A percentile compares a stretch with the other conserved stretches of the same genome.
phyloP scores from a whole-genome alignment of 768 basidiomycete genomes.

The Galerina marginata region DNA sequence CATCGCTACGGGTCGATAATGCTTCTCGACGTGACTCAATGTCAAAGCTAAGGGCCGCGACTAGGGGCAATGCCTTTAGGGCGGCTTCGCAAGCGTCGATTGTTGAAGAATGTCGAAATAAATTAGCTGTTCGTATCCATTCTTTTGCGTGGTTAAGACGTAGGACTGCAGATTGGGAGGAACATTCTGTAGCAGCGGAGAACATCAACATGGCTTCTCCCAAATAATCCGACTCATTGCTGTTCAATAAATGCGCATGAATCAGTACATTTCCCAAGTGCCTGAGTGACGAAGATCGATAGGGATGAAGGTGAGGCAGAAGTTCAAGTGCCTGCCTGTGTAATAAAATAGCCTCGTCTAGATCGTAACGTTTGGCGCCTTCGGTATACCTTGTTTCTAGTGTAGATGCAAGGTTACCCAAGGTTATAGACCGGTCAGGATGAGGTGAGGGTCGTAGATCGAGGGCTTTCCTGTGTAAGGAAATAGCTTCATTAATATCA shows the following conservation, averaged over 20 bases:
- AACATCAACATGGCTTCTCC: neutral
- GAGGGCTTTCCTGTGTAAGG: slow-evolving; percentile 7
- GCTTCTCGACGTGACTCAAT: slow-evolving; percentile 13
- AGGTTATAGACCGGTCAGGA: neutral
- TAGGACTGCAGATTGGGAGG: too few species aligned
- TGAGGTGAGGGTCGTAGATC: neutral
- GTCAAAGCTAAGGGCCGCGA: slow-evolving; percentile 13
- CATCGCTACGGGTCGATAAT: neutral
- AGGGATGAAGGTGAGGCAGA: slow-evolving; percentile 1
- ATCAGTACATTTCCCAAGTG: too few species aligned
- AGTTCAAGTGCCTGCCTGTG: slow-evolving; percentile 6
- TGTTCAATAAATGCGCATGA: neutral
- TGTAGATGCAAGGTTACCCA: slow-evolving; percentile 4
- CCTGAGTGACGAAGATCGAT: neutral
- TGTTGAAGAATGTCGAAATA: slow-evolving; percentile 6
- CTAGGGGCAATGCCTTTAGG: slow-evolving; percentile 5
- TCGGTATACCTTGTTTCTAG: neutral
- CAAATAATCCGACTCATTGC: neutral
- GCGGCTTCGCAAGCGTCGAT: slow-evolving; percentile 15
- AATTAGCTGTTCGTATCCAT: slow-evolving; percentile 12
- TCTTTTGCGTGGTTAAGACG: slow-evolving; percentile 2
- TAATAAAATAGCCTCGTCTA: slow-evolving; percentile 2
- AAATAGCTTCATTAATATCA: slow-evolving; percentile 9
- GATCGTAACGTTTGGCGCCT: neutral
- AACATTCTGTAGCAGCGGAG: neutral